Evolutionary conservation across 768 basidiomycete genomes (phyloP).

Genomic region (Rossbeevera mucosa): DNA sequence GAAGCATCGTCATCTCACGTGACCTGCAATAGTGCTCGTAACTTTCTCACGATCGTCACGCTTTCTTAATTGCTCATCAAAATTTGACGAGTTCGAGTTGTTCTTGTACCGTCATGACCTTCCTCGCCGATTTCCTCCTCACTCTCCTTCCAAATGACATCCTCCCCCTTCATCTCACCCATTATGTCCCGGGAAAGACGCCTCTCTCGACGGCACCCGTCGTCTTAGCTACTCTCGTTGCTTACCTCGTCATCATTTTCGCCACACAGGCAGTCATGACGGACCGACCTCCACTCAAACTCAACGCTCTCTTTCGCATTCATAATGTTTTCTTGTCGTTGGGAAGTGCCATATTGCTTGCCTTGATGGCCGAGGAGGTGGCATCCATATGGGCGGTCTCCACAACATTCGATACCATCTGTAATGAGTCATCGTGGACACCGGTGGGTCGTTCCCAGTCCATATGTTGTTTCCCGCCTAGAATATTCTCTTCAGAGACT

Average conservation of each 20-base stretch:
- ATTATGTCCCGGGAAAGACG: conserved; percentile 52
- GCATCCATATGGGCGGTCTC: conserved; percentile 70
- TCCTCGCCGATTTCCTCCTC: conserved; percentile 70
- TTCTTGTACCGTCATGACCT: conserved; percentile 49
- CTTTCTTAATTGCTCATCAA: conserved; percentile 17
- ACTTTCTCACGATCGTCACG: no score
- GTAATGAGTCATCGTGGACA: conserved; percentile 77
- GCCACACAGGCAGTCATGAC: conserved; percentile 81
- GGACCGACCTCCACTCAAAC: conserved; percentile 63
- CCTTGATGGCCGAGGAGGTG: conserved; percentile 91
- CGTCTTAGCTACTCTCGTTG: conserved; percentile 64
- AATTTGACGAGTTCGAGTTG: no score
- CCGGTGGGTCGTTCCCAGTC: conserved; percentile 50
- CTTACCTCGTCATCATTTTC: conserved; percentile 89
- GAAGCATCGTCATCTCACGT: conserved; percentile 29
- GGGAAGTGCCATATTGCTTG: conserved; percentile 80
- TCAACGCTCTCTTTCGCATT: conserved; percentile 78
- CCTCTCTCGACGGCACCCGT: conserved; percentile 59
- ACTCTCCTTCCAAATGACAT: conserved; percentile 48
- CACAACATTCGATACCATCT: conserved; percentile 74
- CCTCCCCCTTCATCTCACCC: conserved; percentile 33
- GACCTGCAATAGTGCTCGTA: no score
- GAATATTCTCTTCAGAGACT: conserved; percentile 51
- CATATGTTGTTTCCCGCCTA: not conserved
- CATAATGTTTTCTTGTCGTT: conserved; percentile 88